Conservation (phyloP, 2,329 filamentous ascomycete genomes). For the Venturia pyrina region DNA sequence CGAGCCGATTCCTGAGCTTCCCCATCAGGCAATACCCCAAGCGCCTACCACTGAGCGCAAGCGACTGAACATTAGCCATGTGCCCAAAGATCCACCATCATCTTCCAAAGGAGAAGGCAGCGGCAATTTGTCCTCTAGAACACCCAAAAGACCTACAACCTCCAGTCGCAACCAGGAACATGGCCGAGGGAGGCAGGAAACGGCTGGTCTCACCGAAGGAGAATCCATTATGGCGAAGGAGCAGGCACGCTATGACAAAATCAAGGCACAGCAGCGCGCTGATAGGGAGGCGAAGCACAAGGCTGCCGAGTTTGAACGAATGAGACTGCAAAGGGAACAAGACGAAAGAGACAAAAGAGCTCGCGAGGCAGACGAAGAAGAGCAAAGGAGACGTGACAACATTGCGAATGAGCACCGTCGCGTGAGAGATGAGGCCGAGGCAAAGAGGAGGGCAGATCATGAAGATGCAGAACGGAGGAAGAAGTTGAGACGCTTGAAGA, state of each 20-base stretch:
- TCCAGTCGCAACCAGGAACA: not conserved
- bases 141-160: not conserved
- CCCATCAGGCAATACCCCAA: not conserved
- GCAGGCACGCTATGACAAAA: conserved; percentile 1
- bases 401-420: conserved; percentile 1
- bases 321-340: not conserved
- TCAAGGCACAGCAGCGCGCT: conserved; percentile 11
- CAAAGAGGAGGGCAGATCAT: not conserved
- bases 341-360: not conserved
- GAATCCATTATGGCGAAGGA: conserved; percentile 6
- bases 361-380: not conserved
- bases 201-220: not conserved
- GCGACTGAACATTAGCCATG: not conserved
- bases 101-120: not conserved
- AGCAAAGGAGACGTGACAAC: not conserved
- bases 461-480: not conserved
- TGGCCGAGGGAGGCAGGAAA: not conserved
- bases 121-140: not conserved
- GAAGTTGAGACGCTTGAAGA: conserved; percentile 6
- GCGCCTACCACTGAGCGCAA: not conserved
- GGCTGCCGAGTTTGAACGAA: not conserved
- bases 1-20: not conserved
- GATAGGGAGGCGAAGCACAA: conserved; percentile 3
- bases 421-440: conserved; percentile 5
- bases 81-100: not conserved